Base-by-base conservation (phyloP, 2,329 filamentous ascomycete species). In the Aspergillus intermedius region DNA sequence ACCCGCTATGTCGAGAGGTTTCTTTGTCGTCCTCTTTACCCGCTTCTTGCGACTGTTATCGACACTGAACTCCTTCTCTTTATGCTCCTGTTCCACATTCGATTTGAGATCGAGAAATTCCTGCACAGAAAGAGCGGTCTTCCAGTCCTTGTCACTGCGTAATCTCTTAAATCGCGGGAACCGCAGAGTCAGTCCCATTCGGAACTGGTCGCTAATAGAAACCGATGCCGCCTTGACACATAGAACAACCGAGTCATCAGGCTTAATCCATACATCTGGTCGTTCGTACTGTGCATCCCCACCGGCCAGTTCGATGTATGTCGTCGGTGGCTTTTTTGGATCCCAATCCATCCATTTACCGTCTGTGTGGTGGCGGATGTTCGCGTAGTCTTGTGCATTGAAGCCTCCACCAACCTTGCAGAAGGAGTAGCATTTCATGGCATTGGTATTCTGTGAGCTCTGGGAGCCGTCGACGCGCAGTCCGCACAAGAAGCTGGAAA, bases 381-480 rank as follows among this genome's bases (percentile, higher is more conserved):
- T 82, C 0, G 86, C 83, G 64, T 95, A 97, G 61, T 98, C 93
- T 46, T 87, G 82, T 0, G 82, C 85, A 12, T 81, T 83, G 65
- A 97, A 91, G 0, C 93, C 93, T 46, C 93, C 93, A n/a, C 93
- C 93, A 13, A 98, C 93, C 67, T 93, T 96, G 77, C 91, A 95
- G 72, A 98, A 96, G n/a, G 90, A 95, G 60, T 84, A 87, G 62
- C 84, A 94, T 66, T 88, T 90, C 69, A 88, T 85, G 0, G 82
- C 78, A 52, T 83, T 78, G 4, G 67, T 60, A 9, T 72, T 74
- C 21, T 69, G 68, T 32, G 76, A 72, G 30, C 86, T 77, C 28
- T 87, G 79, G 52, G 84, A 80, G 55, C 86, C 80, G 45, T 89
- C 83, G 1, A 86, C 83, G 23, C 88, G 80, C 7, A 98, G 73